A percentile compares a stretch with the other conserved stretches of the same genome.
phyloP scores from a whole-genome alignment of 2,329 filamentous ascomycete genomes.

The Penicillium italicum region DNA sequence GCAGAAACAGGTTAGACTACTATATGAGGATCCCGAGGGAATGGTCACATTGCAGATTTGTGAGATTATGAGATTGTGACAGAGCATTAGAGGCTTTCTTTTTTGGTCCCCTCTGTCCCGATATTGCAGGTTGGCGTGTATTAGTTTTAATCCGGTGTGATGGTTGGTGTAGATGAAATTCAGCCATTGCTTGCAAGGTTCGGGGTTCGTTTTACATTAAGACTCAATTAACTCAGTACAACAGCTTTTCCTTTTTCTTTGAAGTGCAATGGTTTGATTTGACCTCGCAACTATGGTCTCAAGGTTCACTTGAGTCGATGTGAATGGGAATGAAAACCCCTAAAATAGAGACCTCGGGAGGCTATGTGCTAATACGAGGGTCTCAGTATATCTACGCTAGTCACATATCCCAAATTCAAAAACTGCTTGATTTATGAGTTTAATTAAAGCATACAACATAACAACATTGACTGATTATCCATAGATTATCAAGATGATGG shows the following conservation, averaged over 20 bases:
- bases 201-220: not conserved
- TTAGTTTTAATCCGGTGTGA: not conserved
- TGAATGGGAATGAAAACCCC: not conserved
- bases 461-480: too few relatives aligned
- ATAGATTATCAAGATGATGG: not conserved
- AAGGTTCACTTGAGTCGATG: not conserved
- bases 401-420: not conserved
- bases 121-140: not conserved
- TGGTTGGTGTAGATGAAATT: not conserved
- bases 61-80: conserved; percentile 1
- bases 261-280: not conserved
- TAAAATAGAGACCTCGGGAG: not conserved
- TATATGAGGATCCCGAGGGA: not conserved
- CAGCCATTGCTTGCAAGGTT: not conserved
- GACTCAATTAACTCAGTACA: not conserved
- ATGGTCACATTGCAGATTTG: not conserved
- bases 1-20: not conserved
- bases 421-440: not conserved
- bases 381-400: not conserved
- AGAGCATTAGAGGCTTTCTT: not conserved
- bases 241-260: not conserved
- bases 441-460: too few relatives aligned
- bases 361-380: not conserved
- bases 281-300: not conserved
- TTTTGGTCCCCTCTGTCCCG: not conserved